phyloP scores from a whole-genome alignment of 108 stramenopile species.

The Nannochloropsis oceanica region DNA sequence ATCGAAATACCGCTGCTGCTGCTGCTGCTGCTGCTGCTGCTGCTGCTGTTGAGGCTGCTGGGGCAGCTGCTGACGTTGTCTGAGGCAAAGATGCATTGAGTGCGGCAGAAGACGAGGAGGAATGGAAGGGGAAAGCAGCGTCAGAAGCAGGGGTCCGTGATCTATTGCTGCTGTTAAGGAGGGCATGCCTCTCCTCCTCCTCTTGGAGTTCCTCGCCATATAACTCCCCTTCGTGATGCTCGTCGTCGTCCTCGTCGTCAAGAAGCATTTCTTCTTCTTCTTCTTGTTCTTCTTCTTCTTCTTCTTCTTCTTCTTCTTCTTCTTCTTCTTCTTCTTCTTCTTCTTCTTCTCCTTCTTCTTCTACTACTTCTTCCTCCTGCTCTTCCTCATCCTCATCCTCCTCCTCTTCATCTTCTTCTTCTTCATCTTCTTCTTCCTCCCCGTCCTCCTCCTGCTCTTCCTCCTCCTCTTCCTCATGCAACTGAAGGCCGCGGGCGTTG shows the following conservation, averaged over 20 bases:
- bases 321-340: neutral
- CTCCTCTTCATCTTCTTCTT: neutral
- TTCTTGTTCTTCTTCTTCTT: neutral
- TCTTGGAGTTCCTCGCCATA: neutral
- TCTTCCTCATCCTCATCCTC: neutral
- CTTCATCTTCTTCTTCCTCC: neutral
- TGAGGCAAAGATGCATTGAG: neutral
- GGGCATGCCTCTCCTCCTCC: neutral
- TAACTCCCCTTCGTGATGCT: conserved; percentile 2
- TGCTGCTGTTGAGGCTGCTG: too few relatives aligned
- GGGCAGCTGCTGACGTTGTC: too few relatives aligned
- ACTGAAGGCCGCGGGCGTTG: too few relatives aligned
- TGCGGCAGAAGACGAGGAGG: neutral
- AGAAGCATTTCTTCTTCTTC: neutral
- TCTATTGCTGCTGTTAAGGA: neutral
- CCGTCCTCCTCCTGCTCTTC: neutral
- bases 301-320: neutral
- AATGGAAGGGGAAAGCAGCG: neutral
- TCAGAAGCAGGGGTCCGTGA: neutral
- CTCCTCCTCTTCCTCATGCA: neutral
- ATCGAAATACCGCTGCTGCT: too few relatives aligned
- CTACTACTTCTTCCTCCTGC: neutral
- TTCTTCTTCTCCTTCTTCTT: neutral
- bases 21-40: too few relatives aligned
- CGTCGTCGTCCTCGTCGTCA: conserved; percentile 10